phyloP scores from a whole-genome alignment of 345 rosid species.

The Populus nigra region DNA sequence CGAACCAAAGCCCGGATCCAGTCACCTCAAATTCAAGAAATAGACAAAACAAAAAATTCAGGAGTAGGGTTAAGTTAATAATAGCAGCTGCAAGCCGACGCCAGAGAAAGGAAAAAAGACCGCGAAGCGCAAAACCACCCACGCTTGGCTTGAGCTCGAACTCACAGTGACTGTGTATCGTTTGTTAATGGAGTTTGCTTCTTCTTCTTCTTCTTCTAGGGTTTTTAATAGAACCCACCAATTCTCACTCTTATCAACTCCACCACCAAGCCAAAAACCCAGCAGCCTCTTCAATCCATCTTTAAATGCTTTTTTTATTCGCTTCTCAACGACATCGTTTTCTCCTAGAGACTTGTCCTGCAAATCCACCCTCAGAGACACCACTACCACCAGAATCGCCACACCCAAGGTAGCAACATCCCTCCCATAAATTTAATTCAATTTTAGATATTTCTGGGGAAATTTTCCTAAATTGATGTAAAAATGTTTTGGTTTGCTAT shows the following conservation, averaged over 20 bases:
- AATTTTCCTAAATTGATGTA: background rate
- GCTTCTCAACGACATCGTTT: constrained; percentile 6
- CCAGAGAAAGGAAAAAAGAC: background rate
- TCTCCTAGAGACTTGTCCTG: constrained; percentile 23
- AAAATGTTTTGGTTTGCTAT: background rate
- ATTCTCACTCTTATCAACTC: constrained; percentile 1
- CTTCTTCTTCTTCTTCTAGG: constrained; percentile 17
- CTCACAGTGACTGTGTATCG: background rate
- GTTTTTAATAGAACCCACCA: constrained; percentile 14
- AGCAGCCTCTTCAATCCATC: background rate
- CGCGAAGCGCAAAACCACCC: background rate
- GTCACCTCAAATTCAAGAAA: background rate
- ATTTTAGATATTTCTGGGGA: background rate
- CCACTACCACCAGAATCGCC: background rate
- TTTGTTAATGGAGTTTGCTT: constrained; percentile 21
- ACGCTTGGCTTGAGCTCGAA: background rate
- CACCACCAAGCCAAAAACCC: background rate
- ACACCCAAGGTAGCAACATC: background rate
- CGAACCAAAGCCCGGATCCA: background rate
- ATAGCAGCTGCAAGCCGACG: background rate
- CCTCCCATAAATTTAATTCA: background rate
- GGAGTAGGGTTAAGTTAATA: background rate
- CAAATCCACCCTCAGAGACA: constrained; percentile 30
- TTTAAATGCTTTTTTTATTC: constrained; percentile 31
- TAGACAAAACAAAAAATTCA: background rate